Percentiles rank a stretch among this genome's conserved stretches.
Conservation (phyloP, 2,329 filamentous ascomycete genomes). For the Xylogone sp. region DNA sequence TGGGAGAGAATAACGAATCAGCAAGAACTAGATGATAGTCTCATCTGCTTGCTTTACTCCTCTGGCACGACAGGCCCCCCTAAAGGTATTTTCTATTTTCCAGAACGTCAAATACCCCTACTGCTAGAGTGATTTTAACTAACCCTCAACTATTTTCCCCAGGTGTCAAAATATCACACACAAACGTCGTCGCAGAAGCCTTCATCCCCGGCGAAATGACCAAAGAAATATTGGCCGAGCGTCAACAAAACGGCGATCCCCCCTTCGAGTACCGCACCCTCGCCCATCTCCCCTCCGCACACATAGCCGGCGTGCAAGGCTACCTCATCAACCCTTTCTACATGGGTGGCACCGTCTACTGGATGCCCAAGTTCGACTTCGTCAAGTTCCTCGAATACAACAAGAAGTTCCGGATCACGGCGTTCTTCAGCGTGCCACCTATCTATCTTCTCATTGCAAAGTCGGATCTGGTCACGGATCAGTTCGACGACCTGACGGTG, state of each 20-base stretch:
- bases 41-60: slow-evolving; percentile 75
- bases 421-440: slow-evolving; percentile 57
- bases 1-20: slow-evolving; percentile 53
- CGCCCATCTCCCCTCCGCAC: slow-evolving; percentile 41
- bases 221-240: slow-evolving; percentile 22
- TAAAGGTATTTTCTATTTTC: slow-evolving; percentile 58
- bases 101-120: no score
- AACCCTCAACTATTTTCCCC: background rate
- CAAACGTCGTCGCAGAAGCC: slow-evolving; percentile 37
- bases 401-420: slow-evolving; percentile 45
- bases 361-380: slow-evolving; percentile 61
- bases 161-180: slow-evolving; percentile 37
- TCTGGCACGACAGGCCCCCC: slow-evolving; percentile 78
- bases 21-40: slow-evolving; percentile 38
- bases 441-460: slow-evolving; percentile 59
- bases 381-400: slow-evolving; percentile 49
- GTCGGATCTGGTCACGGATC: slow-evolving; percentile 48
- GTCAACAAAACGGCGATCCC: slow-evolving; percentile 12
- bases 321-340: slow-evolving; percentile 43
- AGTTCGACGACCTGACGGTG: slow-evolving; percentile 45
- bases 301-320: slow-evolving; percentile 44
- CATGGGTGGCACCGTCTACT: slow-evolving; percentile 48
- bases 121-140: background rate
- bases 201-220: slow-evolving; percentile 29
- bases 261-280: slow-evolving; percentile 35